Conservation (phyloP, 164 flowering plant genomes). For the Dillenia suffruticosa region DNA sequence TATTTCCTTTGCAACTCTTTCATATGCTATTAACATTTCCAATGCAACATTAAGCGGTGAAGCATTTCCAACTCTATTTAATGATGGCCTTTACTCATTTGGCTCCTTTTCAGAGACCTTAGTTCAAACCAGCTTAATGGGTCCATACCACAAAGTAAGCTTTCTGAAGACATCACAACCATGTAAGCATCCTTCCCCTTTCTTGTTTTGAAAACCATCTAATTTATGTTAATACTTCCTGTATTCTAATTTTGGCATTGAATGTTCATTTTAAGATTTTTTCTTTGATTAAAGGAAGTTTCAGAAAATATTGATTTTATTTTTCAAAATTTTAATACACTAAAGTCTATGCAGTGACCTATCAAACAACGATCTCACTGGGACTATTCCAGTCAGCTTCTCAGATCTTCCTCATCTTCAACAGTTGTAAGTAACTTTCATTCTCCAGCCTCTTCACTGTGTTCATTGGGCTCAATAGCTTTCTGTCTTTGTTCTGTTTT, state of each 20-base stretch:
- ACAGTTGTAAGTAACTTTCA: conserved; percentile 33
- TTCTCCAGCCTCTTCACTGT: not conserved
- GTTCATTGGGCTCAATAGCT: not conserved
- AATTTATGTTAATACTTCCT: too few relatives aligned
- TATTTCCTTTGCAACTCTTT: too few relatives aligned
- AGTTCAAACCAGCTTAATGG: conserved; percentile 58
- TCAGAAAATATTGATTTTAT: not conserved
- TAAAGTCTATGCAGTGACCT: conserved; percentile 35
- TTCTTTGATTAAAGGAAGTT: too few relatives aligned
- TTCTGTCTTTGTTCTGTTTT: too few relatives aligned
- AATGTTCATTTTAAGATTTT: too few relatives aligned
- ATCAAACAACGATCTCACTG: conserved; percentile 48
- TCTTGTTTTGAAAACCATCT: too few relatives aligned
- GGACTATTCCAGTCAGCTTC: conserved; percentile 48
- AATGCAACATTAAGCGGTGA: too few relatives aligned
- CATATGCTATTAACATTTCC: too few relatives aligned
- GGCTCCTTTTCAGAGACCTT: conserved; percentile 45
- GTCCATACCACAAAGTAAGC: conserved; percentile 39
- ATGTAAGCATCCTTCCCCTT: conserved; percentile 35
- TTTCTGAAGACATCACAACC: conserved; percentile 54
- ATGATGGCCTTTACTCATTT: not conserved
- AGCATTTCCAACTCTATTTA: too few relatives aligned
- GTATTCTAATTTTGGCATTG: too few relatives aligned
- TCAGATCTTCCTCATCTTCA: conserved; percentile 54
- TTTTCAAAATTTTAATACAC: not conserved